Percentiles rank a stretch among this genome's conserved stretches.
Evolutionary conservation across 2,329 filamentous ascomycete genomes (phyloP).

Genomic region (Pseudogymnoascus sp.): DNA sequence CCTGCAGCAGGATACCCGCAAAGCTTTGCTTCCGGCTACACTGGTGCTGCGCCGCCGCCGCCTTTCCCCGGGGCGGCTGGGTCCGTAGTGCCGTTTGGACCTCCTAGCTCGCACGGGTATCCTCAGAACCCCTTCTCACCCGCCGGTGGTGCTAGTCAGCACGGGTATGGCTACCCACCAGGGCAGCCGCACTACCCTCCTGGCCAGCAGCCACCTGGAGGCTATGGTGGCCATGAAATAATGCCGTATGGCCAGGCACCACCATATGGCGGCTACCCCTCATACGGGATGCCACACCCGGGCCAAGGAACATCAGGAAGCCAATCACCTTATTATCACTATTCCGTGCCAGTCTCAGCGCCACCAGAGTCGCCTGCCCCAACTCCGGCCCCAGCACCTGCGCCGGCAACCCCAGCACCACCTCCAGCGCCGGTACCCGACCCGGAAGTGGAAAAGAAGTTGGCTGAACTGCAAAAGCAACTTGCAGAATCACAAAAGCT

Average conservation of each 20-base stretch:
- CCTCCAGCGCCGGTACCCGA: background rate
- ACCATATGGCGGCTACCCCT: conserved; percentile 6
- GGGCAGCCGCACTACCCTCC: conserved; percentile 26
- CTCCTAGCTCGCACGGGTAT: conserved; percentile 21
- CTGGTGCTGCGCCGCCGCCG: conserved; percentile 21
- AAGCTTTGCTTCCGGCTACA: conserved; percentile 23
- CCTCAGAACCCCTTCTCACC: conserved; percentile 26
- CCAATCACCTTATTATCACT: conserved; percentile 14
- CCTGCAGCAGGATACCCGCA: conserved; percentile 23
- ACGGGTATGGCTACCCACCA: conserved; percentile 14
- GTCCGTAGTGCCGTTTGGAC: conserved; percentile 26
- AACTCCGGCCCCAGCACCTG: conserved; percentile 3
- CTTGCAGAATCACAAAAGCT: background rate
- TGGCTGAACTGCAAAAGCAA: background rate
- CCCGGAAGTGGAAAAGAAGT: conserved; percentile 13
- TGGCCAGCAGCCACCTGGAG: conserved; percentile 14
- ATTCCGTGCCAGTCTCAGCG: background rate
- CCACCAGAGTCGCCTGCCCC: conserved; percentile 17
- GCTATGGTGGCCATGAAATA: conserved; percentile 20
- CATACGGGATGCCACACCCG: conserved; percentile 15
- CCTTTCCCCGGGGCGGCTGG: conserved; percentile 25
- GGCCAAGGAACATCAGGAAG: conserved; percentile 22
- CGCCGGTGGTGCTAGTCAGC: conserved; percentile 14
- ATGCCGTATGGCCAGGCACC: conserved; percentile 11
- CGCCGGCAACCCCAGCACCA: conserved; percentile 12